A percentile compares a stretch with the other conserved stretches of the same genome.
These are phyloP conservation scores for Vitis labrusca DNA, from an alignment of 164 flowering plant genomes.

Conservation along the genomic window DNA sequence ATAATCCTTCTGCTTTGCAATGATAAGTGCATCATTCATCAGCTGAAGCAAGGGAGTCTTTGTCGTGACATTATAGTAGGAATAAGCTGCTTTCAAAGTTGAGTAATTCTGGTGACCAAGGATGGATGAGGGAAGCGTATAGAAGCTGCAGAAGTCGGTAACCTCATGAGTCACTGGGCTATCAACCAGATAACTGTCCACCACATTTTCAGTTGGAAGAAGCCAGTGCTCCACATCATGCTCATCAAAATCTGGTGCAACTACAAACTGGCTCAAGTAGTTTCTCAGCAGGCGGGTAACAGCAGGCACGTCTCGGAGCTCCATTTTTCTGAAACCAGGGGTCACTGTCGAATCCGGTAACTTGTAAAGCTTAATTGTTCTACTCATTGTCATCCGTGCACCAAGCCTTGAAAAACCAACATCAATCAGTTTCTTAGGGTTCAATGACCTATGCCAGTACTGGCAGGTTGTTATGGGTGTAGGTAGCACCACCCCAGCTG, in stretches of 20 bases:
- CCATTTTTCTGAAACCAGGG: constrained; percentile 32
- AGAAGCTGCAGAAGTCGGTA: constrained; percentile 32
- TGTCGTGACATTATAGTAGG: constrained; percentile 23
- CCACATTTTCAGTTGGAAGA: constrained; percentile 19
- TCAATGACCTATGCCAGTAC: constrained; percentile 32
- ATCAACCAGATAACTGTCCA: constrained; percentile 28
- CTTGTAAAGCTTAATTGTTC: constrained; percentile 27
- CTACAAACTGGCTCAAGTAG: constrained; percentile 22
- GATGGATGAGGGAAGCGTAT: constrained; percentile 30
- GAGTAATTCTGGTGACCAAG: constrained; percentile 27
- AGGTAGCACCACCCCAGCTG: constrained; percentile 29
- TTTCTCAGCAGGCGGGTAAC: constrained; percentile 19
- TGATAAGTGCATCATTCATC: constrained; percentile 25
- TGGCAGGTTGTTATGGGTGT: constrained; percentile 28
- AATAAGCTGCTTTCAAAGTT: constrained; percentile 28
- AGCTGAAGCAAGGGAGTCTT: constrained; percentile 27
- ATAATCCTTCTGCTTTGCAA: constrained; percentile 23
- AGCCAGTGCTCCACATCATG: constrained; percentile 32
- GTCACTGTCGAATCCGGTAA: constrained; percentile 22
- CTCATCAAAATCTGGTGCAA: constrained; percentile 29
- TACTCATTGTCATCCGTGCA: constrained; percentile 31
- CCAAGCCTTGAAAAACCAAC: constrained; percentile 35
- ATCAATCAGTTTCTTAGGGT: constrained; percentile 32
- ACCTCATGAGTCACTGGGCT: constrained; percentile 28
- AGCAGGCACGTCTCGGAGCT: constrained; percentile 31